Evolutionary conservation across 2,329 filamentous ascomycete species (phyloP), one percentile per base, ranked within the genome.

Genomic region (Leptoxyphium fumago): DNA sequence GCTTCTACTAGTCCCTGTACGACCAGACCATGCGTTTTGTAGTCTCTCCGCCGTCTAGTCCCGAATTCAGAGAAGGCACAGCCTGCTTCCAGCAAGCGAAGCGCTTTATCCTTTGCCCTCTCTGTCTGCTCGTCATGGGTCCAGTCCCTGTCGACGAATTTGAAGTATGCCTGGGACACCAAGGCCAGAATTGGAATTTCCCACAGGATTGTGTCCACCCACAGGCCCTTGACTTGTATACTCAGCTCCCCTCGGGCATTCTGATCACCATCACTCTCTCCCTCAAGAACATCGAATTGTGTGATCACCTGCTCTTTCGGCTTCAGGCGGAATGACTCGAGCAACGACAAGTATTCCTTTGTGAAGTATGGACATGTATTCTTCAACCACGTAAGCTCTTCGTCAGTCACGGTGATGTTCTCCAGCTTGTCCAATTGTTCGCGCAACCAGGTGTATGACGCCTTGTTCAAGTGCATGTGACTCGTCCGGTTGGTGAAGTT

Each of bases 161-260:
- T 87, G 73, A 98, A 98, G 67, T 95, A 98, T 41, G 91, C 86
- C 63, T 98, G 89, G 40, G 87, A 95, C 1, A 89, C 85, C 50
- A 98, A 65, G 2, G 93, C 87, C 15, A 98, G 73, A 17, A 98
- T 73, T 0, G 91, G 91, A 46, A 98, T 95, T 66, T 98, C 91
- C 66, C 98, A 98, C 18, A 98, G 75, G 46, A 98, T 98, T 0
- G 91, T 96, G 53, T 95, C 87, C 8, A 86, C 75, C 91, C 91
- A 98, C 44, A 79, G 70, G 9, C 91, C 91, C 53, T 79, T 78
- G 50, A 93, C 81, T 36, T 77, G 69, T 50, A 96, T 78, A 52
- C 81, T 70, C 41, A 95, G 67, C 46, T 88, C 81, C 38, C 91
- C 91, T 38, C 81, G 55, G 9, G 46, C 45, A 10, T 41, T 29